Evolutionary conservation across 2,329 filamentous ascomycete genomes (phyloP).

Genomic region (Eutypella sp.): DNA sequence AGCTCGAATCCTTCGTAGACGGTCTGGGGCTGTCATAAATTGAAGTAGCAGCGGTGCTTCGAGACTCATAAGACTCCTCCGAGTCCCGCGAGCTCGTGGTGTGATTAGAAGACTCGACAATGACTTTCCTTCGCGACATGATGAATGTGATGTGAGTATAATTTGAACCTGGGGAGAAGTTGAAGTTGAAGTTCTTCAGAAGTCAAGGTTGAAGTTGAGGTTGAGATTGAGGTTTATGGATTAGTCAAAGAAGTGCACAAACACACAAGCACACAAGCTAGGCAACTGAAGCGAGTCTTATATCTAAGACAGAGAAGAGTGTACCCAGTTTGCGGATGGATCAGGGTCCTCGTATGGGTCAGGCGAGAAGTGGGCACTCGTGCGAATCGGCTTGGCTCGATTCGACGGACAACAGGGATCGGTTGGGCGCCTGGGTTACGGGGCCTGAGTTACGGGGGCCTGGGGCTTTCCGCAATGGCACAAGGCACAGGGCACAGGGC

Average conservation of each 20-base stretch:
- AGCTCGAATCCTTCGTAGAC: slow-evolving; percentile 29
- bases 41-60: slow-evolving; percentile 44
- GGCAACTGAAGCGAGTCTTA: slow-evolving; percentile 15
- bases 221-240: slow-evolving; percentile 6
- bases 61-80: slow-evolving; percentile 40
- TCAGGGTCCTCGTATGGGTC: slow-evolving; percentile 18
- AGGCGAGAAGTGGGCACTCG: slow-evolving; percentile 16
- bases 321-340: slow-evolving; percentile 14
- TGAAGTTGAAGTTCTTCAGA: slow-evolving; percentile 13
- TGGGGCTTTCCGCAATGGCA: slow-evolving; percentile 18
- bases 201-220: slow-evolving; percentile 14
- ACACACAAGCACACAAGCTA: slow-evolving; percentile 5
- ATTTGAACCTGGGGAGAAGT: too few species aligned
- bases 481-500: too few species aligned
- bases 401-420: slow-evolving; percentile 13
- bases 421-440: slow-evolving; percentile 27
- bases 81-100: slow-evolving; percentile 35
- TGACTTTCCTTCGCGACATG: slow-evolving; percentile 31
- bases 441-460: too few species aligned
- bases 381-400: slow-evolving; percentile 18
- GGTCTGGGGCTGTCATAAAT: slow-evolving; percentile 36
- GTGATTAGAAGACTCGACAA: slow-evolving; percentile 27
- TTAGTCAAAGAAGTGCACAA: slow-evolving; percentile 2
- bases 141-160: slow-evolving; percentile 26
- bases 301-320: slow-evolving; percentile 10